Evolutionary conservation across 805 yeast genomes (phyloP), one percentile per base, ranked within the genome.

Genomic region (Candida sanyiensis): DNA sequence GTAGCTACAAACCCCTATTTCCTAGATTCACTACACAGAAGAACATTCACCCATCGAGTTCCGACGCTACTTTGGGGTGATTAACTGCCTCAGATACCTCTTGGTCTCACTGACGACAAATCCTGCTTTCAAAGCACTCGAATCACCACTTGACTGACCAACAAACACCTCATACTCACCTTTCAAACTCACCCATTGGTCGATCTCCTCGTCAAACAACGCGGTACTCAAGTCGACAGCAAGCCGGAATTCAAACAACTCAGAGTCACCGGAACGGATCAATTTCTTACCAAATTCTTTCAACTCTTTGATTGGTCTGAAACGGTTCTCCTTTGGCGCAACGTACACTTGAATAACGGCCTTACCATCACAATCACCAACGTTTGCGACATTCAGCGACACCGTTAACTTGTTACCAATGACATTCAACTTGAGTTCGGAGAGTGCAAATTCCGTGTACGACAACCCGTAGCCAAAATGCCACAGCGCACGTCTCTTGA

Each of bases 391-490:
- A 11, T 54, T 52, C 25, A 72, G 69, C 3, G 61, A 42, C 5
- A 63, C 69, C 2, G 29, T 12, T 18, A 58, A 30, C 27, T 40
- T 40, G 16, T 48, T 56, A 7, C 55, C 64, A 11, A 50, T 57
- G 17, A 46, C 51, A 7, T 47, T 36, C 7, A 65, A 66, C 19
- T 46, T 40, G 52, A 75, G 58, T 43, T 68, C 58, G 6, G 58
- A 40, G 43, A 72, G 54, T 23, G 54, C 60, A 50, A 77, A 79
- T 0, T 65, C 47, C 13, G 83, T 70, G 61, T 77, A 79, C 1
- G 84, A 77, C 43, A 77, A 65, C 33, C 84, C 84, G 48, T 57
- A 66, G 5, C 84, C 84, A 56, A 79, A 80, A 28, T 83, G 77
- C 63, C 69, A 78, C 35, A 70, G 61, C 6, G 72, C 76, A 20